Evolutionary conservation across 2,329 filamentous ascomycete species (phyloP), one percentile per base, ranked within the genome.

Genomic region (Mariannaea elegans): DNA sequence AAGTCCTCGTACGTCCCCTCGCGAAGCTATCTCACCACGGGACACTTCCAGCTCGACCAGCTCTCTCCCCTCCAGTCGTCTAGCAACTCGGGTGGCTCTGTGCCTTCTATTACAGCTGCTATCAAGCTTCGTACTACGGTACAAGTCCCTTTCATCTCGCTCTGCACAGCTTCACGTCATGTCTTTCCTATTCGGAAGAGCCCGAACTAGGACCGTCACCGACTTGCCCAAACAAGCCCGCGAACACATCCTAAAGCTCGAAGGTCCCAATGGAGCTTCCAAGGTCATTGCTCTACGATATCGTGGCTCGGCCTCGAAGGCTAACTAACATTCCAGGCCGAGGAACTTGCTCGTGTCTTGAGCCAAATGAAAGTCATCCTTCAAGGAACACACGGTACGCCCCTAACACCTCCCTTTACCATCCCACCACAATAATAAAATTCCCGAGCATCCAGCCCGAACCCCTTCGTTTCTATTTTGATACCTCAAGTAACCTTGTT

Each of bases 301-400:
- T n/a, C 9, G 16, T 51, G 4, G 23, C 14, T 23, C 45, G 47
- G 16, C 18, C 7, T n/a, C 12, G 1, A 14, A 36, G 24, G 39
- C 54, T 58, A 14, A 59, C 57, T 27, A 55, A 24, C 32, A 10
- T 41, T 10, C 10, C 58, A 97, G 93, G 85, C 89, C 63, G 94
- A 98, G 73, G 94, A 97, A 73, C 84, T 97, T 64, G 90, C 92
- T 47, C 92, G 93, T 73, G 89, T 94, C 68, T 85, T 99, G 64
- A 84, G 85, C 51, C 92, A 97, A 76, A 97, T 98, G 90, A 98
- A 98, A 77, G 81, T 93, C 64, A 88, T 95, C 60, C 87, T 99
- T 13, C 94, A 98, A 82, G 95, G 94, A 66, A 97, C 93, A 61
- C 92, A 92, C 78, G 93, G 93, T 96, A 83, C 59, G 78, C 72